phyloP scores from a whole-genome alignment of 2,329 filamentous ascomycete genomes.

The Apiospora kogelbergensis region DNA sequence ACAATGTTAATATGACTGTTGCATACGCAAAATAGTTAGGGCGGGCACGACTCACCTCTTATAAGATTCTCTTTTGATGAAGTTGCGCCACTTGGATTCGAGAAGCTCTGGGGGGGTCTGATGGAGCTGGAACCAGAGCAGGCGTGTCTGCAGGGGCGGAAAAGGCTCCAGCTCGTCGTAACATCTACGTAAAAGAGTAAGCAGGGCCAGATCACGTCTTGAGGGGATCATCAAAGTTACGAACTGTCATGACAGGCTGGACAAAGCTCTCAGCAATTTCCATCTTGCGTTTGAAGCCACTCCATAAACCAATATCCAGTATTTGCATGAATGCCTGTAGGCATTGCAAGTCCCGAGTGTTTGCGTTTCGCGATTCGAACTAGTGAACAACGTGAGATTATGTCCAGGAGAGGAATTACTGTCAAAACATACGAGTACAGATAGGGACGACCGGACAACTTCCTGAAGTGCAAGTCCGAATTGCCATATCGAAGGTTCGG shows the following conservation, averaged over 20 bases:
- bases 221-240: neutral
- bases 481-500: slow-evolving; percentile 27
- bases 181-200: slow-evolving; percentile 39
- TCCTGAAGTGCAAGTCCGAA: slow-evolving; percentile 42
- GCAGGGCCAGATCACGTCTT: neutral
- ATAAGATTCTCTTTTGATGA: slow-evolving; percentile 27
- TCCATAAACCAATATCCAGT: slow-evolving; percentile 57
- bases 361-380: slow-evolving; percentile 49
- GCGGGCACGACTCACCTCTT: slow-evolving; percentile 21
- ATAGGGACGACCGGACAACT: slow-evolving; percentile 32
- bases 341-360: slow-evolving; percentile 50
- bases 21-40: neutral
- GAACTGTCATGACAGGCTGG: slow-evolving; percentile 49
- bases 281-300: slow-evolving; percentile 58
- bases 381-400: slow-evolving; percentile 20
- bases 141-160: slow-evolving; percentile 21
- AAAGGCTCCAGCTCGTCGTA: slow-evolving; percentile 43
- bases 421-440: slow-evolving; percentile 32
- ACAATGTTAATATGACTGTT: neutral
- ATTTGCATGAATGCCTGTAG: slow-evolving; percentile 50
- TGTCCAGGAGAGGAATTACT: slow-evolving; percentile 14
- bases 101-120: slow-evolving; percentile 22
- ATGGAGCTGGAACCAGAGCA: slow-evolving; percentile 17
- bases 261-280: slow-evolving; percentile 59
- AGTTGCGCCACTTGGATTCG: slow-evolving; percentile 26